Evolutionary conservation across 768 basidiomycete genomes (phyloP), one percentile per base, ranked within the genome.

Genomic region (Pleurotus ostreatus): DNA sequence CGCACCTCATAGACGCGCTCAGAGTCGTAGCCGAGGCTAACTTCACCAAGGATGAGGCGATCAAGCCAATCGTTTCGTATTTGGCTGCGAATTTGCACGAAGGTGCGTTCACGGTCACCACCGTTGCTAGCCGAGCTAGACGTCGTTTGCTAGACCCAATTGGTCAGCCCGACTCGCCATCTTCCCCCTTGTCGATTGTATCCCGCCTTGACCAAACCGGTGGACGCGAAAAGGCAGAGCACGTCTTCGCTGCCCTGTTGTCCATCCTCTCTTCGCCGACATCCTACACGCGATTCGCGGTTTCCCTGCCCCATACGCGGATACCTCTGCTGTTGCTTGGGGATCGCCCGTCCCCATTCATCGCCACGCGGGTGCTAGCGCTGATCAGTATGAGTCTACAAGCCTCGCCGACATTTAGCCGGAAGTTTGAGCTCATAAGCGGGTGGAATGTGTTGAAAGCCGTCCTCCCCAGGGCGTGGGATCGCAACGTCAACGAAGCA

Each of bases 51-150:
- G 88, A 89, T 23, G 86, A 88, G 47, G 76, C 80, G 0, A 88
- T 96, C 63, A 96, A 94, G 64, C 94, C 95, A 0, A 70, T 94
- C 1, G 83, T 93, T 3, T 88, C 92, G 0, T 96, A 91, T 66
- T 72, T 96, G 6, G 89, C 92, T 1, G 89, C 92, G 0, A 88
- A 89, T 65, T 68, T 94, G 11, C 82, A 88, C 58, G 79, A 81
- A 65, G 77, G 90, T 89, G 54, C 55, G 25, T 34, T 56, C 51
- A 20, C 30, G 9, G 30, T 11, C 9, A 11, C 8, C 30, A 34
- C 30, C 1, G 0, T 11, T 34, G 8, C 30, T 34, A 3, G 30
- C 11, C n/a, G 44, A 30, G 12, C 39, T n/a, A 55, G 13, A 26
- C 11, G 25, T 40, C 38, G 7, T 22, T 9, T 41, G 30, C 30